Percentiles rank a stretch among this genome's conserved stretches.
Conservation (phyloP, 345 rosid species). For the thale cress (Arabidopsis thaliana) region TAIR10.1 NC_003070.9:13453001-13453500, state of each 20-base stretch:
- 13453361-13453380: constrained; percentile 22
- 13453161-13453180: not conserved
- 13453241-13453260: constrained; percentile 29
- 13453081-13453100: constrained; percentile 8
- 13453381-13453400: not conserved
- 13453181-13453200: constrained; percentile 6
- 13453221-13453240: constrained; percentile 19
- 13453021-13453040: constrained; percentile 95
- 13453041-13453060: constrained; percentile 80
- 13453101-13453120: not conserved
- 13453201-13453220: constrained; percentile 20
- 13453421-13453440: not conserved
- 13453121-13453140: constrained; percentile 19
- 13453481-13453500: not conserved
- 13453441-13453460: not conserved
- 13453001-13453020: constrained; percentile 92
- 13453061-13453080: not conserved
- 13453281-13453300: constrained; percentile 26
- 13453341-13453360: constrained; percentile 5
- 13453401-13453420: not conserved
- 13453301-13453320: constrained; percentile 23
- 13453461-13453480: not conserved
- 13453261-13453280: constrained; percentile 25
- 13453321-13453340: not conserved
- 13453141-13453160: constrained; percentile 22